Percentiles rank a stretch among this genome's conserved stretches.
These are phyloP conservation scores for Blastobotrys arbuscula DNA, from an alignment of 1,139 yeast species.

Conservation along the genomic window DNA sequence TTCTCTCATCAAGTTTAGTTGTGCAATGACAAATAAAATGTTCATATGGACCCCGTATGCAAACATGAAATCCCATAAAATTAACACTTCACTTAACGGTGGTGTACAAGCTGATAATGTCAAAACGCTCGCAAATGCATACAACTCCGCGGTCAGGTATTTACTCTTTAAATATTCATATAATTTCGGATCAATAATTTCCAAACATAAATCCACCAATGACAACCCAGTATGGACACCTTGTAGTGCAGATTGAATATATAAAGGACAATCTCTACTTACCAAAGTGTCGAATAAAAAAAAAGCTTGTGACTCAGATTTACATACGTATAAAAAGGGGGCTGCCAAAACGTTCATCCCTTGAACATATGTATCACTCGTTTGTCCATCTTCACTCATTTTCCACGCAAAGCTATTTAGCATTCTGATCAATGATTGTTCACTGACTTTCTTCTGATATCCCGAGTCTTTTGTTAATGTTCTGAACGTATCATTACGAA, in stretches of 20 bases:
- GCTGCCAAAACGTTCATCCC: conserved; percentile 88
- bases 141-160: conserved; percentile 70
- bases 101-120: conserved; percentile 91
- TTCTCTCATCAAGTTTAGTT: conserved; percentile 63
- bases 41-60: conserved; percentile 92
- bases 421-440: conserved; percentile 60
- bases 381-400: conserved; percentile 21
- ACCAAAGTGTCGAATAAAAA: conserved; percentile 58
- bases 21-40: conserved; percentile 78
- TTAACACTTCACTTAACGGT: conserved; percentile 66
- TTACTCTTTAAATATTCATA: conserved; percentile 56
- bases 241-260: conserved; percentile 67
- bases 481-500: conserved; percentile 80
- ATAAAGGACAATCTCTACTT: conserved; percentile 64
- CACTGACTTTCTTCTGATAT: conserved; percentile 64
- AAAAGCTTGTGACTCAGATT: conserved; percentile 84
- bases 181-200: conserved; percentile 68
- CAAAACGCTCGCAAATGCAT: conserved; percentile 82
- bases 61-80: conserved; percentile 84
- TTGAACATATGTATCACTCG: conserved; percentile 56
- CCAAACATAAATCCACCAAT: conserved; percentile 61
- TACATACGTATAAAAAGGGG: conserved; percentile 71
- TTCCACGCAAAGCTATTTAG: conserved; percentile 69
- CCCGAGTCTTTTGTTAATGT: conserved; percentile 70
- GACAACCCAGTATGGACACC: conserved; percentile 78